Conservation (phyloP, 768 basidiomycete species). For the Amanita pseudoporphyria region DNA sequence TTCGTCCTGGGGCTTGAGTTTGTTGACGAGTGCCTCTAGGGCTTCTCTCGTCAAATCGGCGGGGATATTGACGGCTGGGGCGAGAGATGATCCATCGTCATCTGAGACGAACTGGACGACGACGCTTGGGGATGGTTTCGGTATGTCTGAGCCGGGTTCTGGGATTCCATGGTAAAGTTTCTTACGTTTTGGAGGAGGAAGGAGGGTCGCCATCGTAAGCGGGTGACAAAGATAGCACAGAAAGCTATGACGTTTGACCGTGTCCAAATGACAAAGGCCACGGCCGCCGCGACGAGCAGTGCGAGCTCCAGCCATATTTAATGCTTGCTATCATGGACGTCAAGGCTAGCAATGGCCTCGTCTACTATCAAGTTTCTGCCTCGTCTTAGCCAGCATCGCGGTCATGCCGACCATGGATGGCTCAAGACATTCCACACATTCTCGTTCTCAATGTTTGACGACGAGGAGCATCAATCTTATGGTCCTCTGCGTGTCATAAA, state of each 20-base stretch:
- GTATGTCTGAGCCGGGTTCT: constrained; percentile 45
- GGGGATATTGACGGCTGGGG: constrained; percentile 83
- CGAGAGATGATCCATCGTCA: constrained; percentile 71
- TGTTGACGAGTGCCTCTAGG: constrained; percentile 85
- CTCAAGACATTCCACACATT: constrained; percentile 85
- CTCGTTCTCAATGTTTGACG: constrained; percentile 58
- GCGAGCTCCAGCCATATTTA: background rate
- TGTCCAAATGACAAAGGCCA: no score
- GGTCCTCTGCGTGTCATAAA: constrained; percentile 85
- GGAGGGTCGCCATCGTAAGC: constrained; percentile 61
- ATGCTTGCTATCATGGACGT: background rate
- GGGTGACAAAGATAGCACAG: background rate
- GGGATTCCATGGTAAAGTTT: constrained; percentile 73
- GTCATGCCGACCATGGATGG: constrained; percentile 76
- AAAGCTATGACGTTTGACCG: no score
- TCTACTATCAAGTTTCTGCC: constrained; percentile 32
- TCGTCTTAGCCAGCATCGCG: constrained; percentile 54
- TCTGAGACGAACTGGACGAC: constrained; percentile 92
- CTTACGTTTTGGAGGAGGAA: constrained; percentile 84
- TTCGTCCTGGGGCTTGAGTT: constrained; percentile 67
- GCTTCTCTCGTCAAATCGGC: constrained; percentile 80
- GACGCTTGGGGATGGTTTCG: constrained; percentile 39
- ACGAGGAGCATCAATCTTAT: constrained; percentile 44
- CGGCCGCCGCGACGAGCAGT: no score
- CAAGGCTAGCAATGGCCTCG: constrained; percentile 12